Evolutionary conservation across 805 yeast species (phyloP).

Genomic region (Blastobotrys robertii): DNA sequence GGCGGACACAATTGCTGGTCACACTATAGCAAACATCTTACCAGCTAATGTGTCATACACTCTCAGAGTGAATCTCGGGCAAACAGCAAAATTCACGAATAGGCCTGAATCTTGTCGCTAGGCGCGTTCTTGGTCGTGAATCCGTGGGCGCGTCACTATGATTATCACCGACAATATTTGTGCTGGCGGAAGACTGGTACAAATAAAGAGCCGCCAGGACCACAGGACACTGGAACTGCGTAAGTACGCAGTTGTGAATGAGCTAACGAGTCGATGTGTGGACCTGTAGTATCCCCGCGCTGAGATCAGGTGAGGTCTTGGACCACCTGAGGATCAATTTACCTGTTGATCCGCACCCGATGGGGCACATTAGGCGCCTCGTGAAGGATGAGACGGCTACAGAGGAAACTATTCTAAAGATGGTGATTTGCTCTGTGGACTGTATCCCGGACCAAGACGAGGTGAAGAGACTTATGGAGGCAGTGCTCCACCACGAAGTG

Average conservation of each 20-base stretch:
- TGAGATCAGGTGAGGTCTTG: slow-evolving; percentile 19
- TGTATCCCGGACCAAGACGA: slow-evolving; percentile 23
- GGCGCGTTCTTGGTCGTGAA: no score
- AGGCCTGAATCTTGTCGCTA: no score
- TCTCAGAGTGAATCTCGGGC: no score
- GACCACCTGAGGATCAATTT: slow-evolving; percentile 22
- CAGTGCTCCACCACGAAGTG: not conserved
- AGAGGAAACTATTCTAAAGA: slow-evolving; percentile 13
- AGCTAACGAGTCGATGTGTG: slow-evolving; percentile 22
- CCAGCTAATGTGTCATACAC: no score
- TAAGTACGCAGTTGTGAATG: not conserved
- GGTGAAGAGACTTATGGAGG: slow-evolving; percentile 6
- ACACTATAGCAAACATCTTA: no score
- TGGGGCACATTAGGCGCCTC: slow-evolving; percentile 29
- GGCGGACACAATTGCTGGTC: no score
- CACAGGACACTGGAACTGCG: slow-evolving; percentile 15
- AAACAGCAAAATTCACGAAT: no score
- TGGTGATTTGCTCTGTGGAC: slow-evolving; percentile 40
- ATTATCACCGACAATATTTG: slow-evolving; percentile 9
- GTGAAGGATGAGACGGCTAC: slow-evolving; percentile 15
- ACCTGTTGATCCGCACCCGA: slow-evolving; percentile 25
- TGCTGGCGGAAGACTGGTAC: slow-evolving; percentile 13
- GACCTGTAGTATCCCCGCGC: slow-evolving; percentile 26
- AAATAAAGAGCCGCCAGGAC: slow-evolving; percentile 19
- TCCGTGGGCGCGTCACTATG: not conserved